Conservation (phyloP, 2,329 filamentous ascomycete species). For the Trichoderma oligosporum region DNA sequence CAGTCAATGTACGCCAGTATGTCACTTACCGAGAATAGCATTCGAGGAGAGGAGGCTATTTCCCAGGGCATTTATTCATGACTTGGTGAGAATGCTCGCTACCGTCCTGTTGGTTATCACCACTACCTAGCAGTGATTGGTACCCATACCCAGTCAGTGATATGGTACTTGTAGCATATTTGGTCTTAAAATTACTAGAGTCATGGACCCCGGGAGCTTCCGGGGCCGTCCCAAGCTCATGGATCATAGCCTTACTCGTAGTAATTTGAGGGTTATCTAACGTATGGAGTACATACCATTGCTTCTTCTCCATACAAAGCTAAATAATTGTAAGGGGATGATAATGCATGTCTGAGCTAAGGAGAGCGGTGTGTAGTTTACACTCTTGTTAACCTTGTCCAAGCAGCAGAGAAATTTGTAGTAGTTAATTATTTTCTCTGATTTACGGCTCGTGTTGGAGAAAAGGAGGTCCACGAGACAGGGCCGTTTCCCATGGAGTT, state of each 20-base stretch:
- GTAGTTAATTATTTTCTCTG: not conserved
- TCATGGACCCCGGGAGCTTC: not conserved
- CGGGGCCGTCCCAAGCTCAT: not conserved
- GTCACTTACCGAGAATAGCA: no score
- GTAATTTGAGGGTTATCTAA: no score
- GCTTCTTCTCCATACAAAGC: no score
- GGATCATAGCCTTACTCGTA: not conserved
- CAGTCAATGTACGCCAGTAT: no score
- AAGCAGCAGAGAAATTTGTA: not conserved
- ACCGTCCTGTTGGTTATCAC: not conserved
- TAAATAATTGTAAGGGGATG: no score
- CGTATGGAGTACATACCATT: no score
- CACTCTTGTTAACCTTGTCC: no score
- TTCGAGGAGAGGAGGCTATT: no score
- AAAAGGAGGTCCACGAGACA: not conserved
- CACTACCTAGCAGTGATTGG: not conserved
- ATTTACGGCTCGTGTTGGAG: not conserved
- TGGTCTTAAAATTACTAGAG: not conserved
- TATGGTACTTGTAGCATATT: not conserved
- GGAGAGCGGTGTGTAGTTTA: no score
- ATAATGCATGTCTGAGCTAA: no score
- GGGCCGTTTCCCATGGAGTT: not conserved
- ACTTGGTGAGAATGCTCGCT: not conserved
- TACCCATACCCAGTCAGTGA: not conserved
- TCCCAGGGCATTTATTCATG: no score